Conservation (phyloP, 2,329 filamentous ascomycete genomes). For the Botryotinia convoluta region DNA sequence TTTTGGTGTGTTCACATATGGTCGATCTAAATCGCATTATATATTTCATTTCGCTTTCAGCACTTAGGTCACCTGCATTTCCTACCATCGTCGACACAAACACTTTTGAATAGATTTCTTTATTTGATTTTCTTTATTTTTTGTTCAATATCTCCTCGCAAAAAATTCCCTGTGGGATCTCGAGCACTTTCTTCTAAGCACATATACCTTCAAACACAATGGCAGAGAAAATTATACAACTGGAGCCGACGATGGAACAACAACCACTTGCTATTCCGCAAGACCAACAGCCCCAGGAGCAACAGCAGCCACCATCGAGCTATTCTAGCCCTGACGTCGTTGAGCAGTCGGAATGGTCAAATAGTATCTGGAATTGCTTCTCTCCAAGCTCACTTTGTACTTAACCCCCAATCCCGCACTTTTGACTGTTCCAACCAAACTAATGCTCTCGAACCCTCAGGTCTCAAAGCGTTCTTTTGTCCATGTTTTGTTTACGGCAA, state of each 20-base stretch:
- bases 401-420: not conserved
- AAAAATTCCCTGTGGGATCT: not conserved
- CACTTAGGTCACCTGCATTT: not conserved
- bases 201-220: not conserved
- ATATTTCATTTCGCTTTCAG: conserved; percentile 11
- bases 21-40: not conserved
- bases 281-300: conserved; percentile 4
- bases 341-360: conserved; percentile 12
- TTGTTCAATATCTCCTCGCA: not conserved
- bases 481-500: conserved; percentile 36
- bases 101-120: not conserved
- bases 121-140: not conserved
- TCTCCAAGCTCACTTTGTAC: conserved; percentile 11
- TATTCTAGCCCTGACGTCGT: conserved; percentile 2
- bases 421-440: not conserved
- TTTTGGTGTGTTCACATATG: not conserved
- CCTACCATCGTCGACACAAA: not conserved
- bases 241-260: not conserved
- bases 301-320: not conserved
- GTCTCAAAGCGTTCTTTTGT: conserved; percentile 32
- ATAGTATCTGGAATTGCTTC: conserved; percentile 18
- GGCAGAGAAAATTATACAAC: not conserved
- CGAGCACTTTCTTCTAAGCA: not conserved
- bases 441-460: conserved; percentile 19
- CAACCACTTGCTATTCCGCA: not conserved